These are phyloP conservation scores for Leucaena leucocephala DNA, from an alignment of 306 rosid species.

Conservation along the genomic window DNA sequence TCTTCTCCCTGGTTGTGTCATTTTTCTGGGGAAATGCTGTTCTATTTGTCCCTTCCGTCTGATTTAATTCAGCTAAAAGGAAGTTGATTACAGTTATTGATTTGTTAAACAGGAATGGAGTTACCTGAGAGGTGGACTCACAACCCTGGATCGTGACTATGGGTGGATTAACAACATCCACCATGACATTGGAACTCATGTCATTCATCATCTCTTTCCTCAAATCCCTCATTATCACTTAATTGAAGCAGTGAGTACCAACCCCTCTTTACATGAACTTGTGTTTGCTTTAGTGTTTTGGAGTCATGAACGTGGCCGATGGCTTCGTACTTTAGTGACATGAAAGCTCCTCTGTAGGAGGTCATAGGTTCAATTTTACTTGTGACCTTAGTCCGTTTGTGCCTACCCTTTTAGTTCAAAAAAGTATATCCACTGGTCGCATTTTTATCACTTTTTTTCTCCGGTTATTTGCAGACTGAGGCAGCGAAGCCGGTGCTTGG, in stretches of 20 bases:
- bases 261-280: slow-evolving; percentile 16
- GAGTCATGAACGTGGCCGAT: background rate
- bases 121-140: slow-evolving; percentile 78
- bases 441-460: background rate
- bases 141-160: slow-evolving; percentile 87
- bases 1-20: background rate
- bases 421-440: too few relatives aligned
- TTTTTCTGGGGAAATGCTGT: slow-evolving; percentile 8
- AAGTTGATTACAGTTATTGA: background rate
- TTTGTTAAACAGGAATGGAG: slow-evolving; percentile 67
- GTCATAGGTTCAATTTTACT: too few relatives aligned
- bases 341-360: too few relatives aligned
- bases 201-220: slow-evolving; percentile 82
- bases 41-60: slow-evolving; percentile 12
- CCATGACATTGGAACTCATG: slow-evolving; percentile 86
- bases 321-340: too few relatives aligned
- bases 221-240: slow-evolving; percentile 85
- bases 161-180: slow-evolving; percentile 82
- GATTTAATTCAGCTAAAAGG: background rate
- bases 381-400: too few relatives aligned
- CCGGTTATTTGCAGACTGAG: slow-evolving; percentile 64
- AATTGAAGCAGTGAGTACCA: slow-evolving; percentile 84
- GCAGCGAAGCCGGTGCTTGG: slow-evolving; percentile 88
- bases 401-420: too few relatives aligned
- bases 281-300: background rate